Percentiles rank a stretch among this genome's conserved stretches.
Conservation (phyloP, 768 basidiomycete genomes). For the Mycena capillaripes region DNA sequence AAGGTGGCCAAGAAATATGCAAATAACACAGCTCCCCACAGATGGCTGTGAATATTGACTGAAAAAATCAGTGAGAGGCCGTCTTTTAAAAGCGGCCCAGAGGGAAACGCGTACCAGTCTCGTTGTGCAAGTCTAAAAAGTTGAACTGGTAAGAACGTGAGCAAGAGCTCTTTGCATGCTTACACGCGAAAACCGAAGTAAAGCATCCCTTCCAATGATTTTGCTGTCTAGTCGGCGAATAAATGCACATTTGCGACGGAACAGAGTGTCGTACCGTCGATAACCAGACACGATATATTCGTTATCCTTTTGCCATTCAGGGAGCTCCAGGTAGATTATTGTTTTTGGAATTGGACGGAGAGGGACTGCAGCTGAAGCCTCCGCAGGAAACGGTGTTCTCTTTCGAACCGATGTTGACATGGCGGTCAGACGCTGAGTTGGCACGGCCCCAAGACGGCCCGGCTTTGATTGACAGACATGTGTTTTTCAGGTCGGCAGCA, state of each 20-base stretch:
- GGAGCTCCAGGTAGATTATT: constrained; percentile 69
- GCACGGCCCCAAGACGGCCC: background rate
- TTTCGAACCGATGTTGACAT: constrained; percentile 9
- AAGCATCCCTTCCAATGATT: constrained; percentile 75
- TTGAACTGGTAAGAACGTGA: constrained; percentile 36
- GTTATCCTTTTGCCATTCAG: constrained; percentile 81
- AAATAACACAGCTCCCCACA: constrained; percentile 78
- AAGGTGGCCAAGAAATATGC: constrained; percentile 67
- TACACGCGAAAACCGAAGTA: constrained; percentile 76
- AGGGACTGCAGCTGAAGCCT: background rate
- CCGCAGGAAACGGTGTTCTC: background rate
- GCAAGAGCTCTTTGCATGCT: constrained; percentile 46
- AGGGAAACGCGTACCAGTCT: constrained; percentile 66
- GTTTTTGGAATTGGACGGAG: constrained; percentile 39
- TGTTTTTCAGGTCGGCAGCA: background rate
- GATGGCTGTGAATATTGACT: constrained; percentile 92
- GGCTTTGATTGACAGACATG: background rate
- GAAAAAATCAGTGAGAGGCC: constrained; percentile 16
- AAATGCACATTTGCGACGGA: constrained; percentile 16
- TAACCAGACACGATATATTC: constrained; percentile 81
- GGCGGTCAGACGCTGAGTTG: background rate
- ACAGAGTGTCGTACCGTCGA: constrained; percentile 62
- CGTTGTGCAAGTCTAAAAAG: constrained; percentile 79
- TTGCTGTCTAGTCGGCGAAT: constrained; percentile 60
- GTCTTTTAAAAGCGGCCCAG: constrained; percentile 27